Percentiles rank a stretch among this genome's conserved stretches.
These are phyloP conservation scores for Brasenia schreberi DNA, from an alignment of 164 flowering plant genomes.

Conservation along the genomic window DNA sequence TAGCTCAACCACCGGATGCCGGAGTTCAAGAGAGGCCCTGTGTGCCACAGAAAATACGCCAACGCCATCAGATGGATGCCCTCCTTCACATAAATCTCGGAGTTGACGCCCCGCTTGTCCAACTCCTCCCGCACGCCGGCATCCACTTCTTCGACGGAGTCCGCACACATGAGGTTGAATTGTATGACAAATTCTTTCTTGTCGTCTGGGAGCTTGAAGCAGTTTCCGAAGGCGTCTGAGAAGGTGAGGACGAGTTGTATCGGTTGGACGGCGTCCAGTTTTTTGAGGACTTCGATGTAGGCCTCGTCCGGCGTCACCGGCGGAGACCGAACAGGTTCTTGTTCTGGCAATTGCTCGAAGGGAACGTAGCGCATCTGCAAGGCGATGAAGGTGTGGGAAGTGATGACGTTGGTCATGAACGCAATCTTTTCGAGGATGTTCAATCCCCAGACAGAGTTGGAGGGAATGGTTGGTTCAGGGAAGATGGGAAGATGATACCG, in stretches of 20 bases:
- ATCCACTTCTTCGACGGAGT: not conserved
- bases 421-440: not conserved
- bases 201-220: not conserved
- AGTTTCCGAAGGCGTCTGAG: not conserved
- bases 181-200: not conserved
- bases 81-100: not conserved
- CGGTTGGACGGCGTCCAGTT: not conserved
- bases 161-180: not conserved
- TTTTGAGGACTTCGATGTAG: not conserved
- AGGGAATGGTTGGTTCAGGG: too few relatives aligned
- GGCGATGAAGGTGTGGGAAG: not conserved
- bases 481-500: too few relatives aligned
- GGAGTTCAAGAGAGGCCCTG: too few relatives aligned
- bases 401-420: not conserved
- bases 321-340: not conserved
- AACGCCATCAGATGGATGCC: not conserved
- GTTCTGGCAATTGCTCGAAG: not conserved
- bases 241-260: not conserved
- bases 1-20: not conserved
- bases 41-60: too few relatives aligned
- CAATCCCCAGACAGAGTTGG: too few relatives aligned
- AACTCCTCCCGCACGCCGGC: not conserved
- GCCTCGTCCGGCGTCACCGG: not conserved
- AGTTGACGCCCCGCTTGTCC: not conserved
- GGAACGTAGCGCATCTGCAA: not conserved